Base-by-base conservation (phyloP, 1,284 basidiomycete genomes). In the Moesziomyces sp. region DNA sequence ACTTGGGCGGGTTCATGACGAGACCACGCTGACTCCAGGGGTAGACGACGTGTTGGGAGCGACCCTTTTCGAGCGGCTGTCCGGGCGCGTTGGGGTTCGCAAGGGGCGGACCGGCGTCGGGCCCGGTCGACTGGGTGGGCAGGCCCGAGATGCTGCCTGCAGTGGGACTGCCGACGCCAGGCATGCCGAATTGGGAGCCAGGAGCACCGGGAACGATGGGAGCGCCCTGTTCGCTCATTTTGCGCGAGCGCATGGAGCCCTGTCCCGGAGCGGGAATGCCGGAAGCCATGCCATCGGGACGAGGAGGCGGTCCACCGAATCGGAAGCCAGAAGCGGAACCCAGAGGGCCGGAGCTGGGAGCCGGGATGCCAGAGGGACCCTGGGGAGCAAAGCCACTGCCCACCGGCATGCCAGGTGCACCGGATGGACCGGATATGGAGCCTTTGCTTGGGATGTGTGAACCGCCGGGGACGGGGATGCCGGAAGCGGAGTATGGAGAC, bases 1-100 rank as follows among this genome's bases (percentile, higher is more conserved):
- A 84, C 44, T 77, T 77, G 28, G 82, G 82, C 14, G 82, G 82
- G 50, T 82, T 83, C 76, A 84, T 76, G 47, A 62, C 70, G 40
- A 84, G 65, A 18, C 65, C 65, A n/a, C 79, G 78, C 47, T 80
- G 80, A 48, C 80, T 79, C 82, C 82, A 84, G 1, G 82, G 82
- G 53, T 82, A 84, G 50, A 83, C 82, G 44, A 84, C 74, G 43
- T 74, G 63, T 40, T 76, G 75, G 3, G 65, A 52, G 10, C 71
- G 65, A 11, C 46, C 62, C 43, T 64, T 65, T 3, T 74, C 65
- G 5, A 18, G 19, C 4, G 58, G 50, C 23, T 56, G 56, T 18
- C 50, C 53, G 9, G 56, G 46, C 9, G 44, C 30, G 47, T 28
- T 58, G 50, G 54, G 19, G 42, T 55, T 62, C 45, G 50, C 43